Evolutionary conservation across 306 rosid species (phyloP).

Genomic region (Lagenaria siceraria): DNA sequence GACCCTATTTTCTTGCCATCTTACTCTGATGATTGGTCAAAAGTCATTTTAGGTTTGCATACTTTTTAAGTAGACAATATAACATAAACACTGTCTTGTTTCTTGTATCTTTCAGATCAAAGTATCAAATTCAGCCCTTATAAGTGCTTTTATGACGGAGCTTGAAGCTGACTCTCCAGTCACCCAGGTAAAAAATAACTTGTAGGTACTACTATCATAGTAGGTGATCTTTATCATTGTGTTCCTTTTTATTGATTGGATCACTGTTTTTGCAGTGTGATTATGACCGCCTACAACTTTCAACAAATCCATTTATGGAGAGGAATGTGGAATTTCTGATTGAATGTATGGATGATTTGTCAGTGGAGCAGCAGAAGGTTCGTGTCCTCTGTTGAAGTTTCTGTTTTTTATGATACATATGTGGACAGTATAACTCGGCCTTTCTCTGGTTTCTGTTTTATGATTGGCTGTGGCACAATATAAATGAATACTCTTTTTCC

Average conservation of each 20-base stretch:
- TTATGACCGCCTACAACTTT: slow-evolving; percentile 78
- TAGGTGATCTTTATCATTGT: not conserved
- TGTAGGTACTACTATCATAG: not conserved
- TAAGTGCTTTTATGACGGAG: slow-evolving; percentile 94
- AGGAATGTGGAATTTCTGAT: slow-evolving; percentile 84
- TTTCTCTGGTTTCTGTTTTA: slow-evolving; percentile 2
- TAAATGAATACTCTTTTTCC: slow-evolving; percentile 3
- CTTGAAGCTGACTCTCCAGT: slow-evolving; percentile 84
- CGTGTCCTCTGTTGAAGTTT: slow-evolving; percentile 1
- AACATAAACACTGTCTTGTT: not conserved
- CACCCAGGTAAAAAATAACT: slow-evolving; percentile 48
- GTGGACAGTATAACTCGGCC: not conserved
- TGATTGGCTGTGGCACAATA: not conserved
- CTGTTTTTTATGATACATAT: not conserved
- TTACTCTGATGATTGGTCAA: not conserved
- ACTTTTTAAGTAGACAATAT: not conserved
- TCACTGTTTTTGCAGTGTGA: slow-evolving; percentile 51
- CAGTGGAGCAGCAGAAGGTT: slow-evolving; percentile 91
- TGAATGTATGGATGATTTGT: slow-evolving; percentile 96
- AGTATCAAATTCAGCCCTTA: slow-evolving; percentile 91
- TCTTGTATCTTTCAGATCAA: slow-evolving; percentile 44
- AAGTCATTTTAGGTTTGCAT: not conserved
- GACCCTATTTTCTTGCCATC: not conserved
- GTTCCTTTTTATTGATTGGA: not conserved
- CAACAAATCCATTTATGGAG: slow-evolving; percentile 78